These are phyloP conservation scores for Neospora caninum DNA, from an alignment of 169 alveolate species.

Conservation along the genomic window DNA sequence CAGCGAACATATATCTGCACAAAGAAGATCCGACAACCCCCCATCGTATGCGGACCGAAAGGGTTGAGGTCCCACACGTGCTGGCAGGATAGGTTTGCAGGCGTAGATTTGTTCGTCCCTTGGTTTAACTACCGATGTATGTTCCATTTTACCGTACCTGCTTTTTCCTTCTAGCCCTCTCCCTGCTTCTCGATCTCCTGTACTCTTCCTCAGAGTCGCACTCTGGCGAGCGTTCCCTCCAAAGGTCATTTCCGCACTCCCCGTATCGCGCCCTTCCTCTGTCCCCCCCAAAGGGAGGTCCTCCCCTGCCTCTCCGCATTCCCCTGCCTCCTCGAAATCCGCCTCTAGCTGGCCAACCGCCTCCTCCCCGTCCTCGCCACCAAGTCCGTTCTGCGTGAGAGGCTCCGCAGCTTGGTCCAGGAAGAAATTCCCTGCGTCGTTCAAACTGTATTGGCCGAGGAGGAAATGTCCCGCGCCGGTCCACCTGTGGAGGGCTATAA, in stretches of 20 bases:
- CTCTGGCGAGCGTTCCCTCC: slow-evolving; percentile 8
- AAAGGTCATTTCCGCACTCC: background rate
- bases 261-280: background rate
- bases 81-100: too few species aligned
- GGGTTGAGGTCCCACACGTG: too few species aligned
- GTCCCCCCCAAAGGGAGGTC: background rate
- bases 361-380: slow-evolving; percentile 27
- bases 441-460: background rate
- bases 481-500: background rate
- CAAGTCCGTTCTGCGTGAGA: background rate
- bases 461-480: background rate
- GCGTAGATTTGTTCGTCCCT: background rate
- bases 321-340: background rate
- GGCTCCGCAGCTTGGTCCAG: slow-evolving; percentile 14
- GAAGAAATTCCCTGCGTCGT: background rate
- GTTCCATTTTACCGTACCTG: slow-evolving; percentile 15
- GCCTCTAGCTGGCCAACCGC: background rate
- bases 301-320: slow-evolving; percentile 11
- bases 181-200: slow-evolving; percentile 62
- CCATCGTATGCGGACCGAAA: too few species aligned
- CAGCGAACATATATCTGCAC: too few species aligned
- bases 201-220: slow-evolving; percentile 64
- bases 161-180: slow-evolving; percentile 18
- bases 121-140: background rate
- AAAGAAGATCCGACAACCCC: too few species aligned